These are phyloP conservation scores for Phialophora verrucosa DNA, from an alignment of 2,329 filamentous ascomycete genomes.

Conservation along the genomic window DNA sequence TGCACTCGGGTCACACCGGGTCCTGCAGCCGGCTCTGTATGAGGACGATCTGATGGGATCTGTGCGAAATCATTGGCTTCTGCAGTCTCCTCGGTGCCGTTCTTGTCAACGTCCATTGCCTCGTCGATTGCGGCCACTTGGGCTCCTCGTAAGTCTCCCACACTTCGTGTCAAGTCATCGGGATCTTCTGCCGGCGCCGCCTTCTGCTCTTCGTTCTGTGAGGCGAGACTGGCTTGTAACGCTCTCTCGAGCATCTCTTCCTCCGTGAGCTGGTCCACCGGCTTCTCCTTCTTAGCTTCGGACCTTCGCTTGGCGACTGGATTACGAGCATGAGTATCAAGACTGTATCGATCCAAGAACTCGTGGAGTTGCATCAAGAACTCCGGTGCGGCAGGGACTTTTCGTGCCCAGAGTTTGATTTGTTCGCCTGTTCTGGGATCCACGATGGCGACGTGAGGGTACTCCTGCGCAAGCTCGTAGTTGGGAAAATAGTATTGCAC, in stretches of 20 bases:
- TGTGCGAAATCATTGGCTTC: conserved; percentile 62
- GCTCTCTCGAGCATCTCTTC: conserved; percentile 97
- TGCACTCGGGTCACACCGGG: conserved; percentile 86
- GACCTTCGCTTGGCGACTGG: conserved; percentile 81
- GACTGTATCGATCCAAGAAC: conserved; percentile 95
- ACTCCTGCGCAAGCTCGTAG: conserved; percentile 83
- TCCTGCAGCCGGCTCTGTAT: conserved; percentile 76
- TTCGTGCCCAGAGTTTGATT: conserved; percentile 92
- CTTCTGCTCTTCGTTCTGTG: conserved; percentile 45
- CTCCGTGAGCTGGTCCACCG: conserved; percentile 89
- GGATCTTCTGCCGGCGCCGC: conserved; percentile 70
- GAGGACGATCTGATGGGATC: conserved; percentile 75
- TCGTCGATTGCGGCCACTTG: conserved; percentile 49
- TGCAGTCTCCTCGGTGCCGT: conserved; percentile 43
- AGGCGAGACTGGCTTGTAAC: conserved; percentile 81
- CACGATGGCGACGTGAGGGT: conserved; percentile 93
- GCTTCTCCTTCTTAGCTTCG: conserved; percentile 70
- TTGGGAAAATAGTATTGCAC: conserved; percentile 86
- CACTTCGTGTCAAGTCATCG: conserved; percentile 80
- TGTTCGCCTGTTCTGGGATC: conserved; percentile 96
- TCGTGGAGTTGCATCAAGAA: conserved; percentile 92
- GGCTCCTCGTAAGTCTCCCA: conserved; percentile 60
- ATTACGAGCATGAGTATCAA: conserved; percentile 87
- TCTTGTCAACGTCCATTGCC: conserved; percentile 49
- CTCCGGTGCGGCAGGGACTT: conserved; percentile 74